phyloP scores from a whole-genome alignment of 805 yeast genomes.

The Candida montana region DNA sequence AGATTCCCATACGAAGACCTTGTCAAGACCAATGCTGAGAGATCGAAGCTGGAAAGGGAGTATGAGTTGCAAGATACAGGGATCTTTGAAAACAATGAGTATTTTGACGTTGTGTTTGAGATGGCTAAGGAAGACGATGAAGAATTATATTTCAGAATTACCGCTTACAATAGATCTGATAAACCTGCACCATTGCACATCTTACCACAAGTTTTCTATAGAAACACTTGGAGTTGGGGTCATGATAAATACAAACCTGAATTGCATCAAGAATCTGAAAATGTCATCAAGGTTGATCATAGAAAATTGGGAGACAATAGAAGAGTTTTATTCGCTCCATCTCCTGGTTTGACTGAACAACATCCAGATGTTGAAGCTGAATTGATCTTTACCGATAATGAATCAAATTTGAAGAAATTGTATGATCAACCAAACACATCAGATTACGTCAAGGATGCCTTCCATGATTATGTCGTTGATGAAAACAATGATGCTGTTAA shows the following conservation, averaged over 20 bases:
- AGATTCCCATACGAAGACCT: slow-evolving; percentile 78
- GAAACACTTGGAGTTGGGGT: slow-evolving; percentile 96
- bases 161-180: slow-evolving; percentile 80
- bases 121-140: slow-evolving; percentile 83
- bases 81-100: slow-evolving; percentile 52
- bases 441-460: slow-evolving; percentile 78
- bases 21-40: slow-evolving; percentile 57
- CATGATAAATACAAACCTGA: slow-evolving; percentile 46
- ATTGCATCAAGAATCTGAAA: slow-evolving; percentile 35
- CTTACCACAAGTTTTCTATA: slow-evolving; percentile 74
- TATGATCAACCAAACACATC: slow-evolving; percentile 50
- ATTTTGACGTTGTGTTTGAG: slow-evolving; percentile 85
- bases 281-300: slow-evolving; percentile 56
- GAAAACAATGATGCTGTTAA: slow-evolving; percentile 58
- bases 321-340: slow-evolving; percentile 65
- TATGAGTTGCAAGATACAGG: slow-evolving; percentile 82
- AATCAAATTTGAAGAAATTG: slow-evolving; percentile 66
- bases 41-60: slow-evolving; percentile 66
- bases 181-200: slow-evolving; percentile 86
- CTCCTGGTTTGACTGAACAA: slow-evolving; percentile 64
- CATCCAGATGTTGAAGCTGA: slow-evolving; percentile 67
- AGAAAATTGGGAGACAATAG: slow-evolving; percentile 63
- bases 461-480: slow-evolving; percentile 75
- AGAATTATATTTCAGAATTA: slow-evolving; percentile 74
- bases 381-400: slow-evolving; percentile 83